A percentile compares a stretch with the other conserved stretches of the same genome.
Evolutionary conservation across 129 eudicot genomes (phyloP).

Genomic region (Tanacetum coccineum): DNA sequence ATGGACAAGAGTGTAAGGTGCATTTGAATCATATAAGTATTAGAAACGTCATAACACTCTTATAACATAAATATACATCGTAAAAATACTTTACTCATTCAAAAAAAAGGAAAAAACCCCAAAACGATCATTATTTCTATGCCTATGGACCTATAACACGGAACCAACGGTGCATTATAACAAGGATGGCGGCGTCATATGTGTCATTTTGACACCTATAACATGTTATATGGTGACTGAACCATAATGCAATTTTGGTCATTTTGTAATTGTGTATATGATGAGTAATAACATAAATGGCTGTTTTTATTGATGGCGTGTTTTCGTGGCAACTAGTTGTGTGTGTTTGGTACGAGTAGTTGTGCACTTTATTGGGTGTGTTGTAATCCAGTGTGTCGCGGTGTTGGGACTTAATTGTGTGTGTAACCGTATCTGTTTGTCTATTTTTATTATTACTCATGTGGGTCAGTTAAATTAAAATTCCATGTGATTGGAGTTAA

Average conservation of each 20-base stretch:
- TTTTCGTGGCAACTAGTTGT: conserved; percentile 50
- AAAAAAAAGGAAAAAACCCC: too few relatives aligned
- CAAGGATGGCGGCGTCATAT: too few relatives aligned
- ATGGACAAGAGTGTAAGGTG: too few relatives aligned
- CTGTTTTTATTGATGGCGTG: conserved; percentile 50
- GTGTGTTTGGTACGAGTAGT: conserved; percentile 51
- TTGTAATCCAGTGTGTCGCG: conserved; percentile 29
- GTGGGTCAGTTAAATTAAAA: conserved; percentile 11
- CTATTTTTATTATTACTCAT: conserved; percentile 22
- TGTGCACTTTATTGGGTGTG: conserved; percentile 45
- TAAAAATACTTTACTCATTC: too few relatives aligned
- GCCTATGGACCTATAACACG: too few relatives aligned
- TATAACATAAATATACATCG: too few relatives aligned
- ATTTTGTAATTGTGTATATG: background rate
- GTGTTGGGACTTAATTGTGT: conserved; percentile 32
- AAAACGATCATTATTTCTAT: too few relatives aligned
- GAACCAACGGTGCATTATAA: too few relatives aligned
- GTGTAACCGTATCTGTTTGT: conserved; percentile 21
- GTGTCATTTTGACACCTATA: too few relatives aligned
- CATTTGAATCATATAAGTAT: too few relatives aligned
- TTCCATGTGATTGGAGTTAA: conserved; percentile 25
- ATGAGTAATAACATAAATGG: background rate
- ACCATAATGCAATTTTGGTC: conserved; percentile 30
- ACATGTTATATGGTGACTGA: too few relatives aligned
- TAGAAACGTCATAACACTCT: too few relatives aligned